Percentiles rank a stretch among this genome's conserved stretches.
These are phyloP conservation scores for Spiromastix sp. DNA, from an alignment of 2,329 filamentous ascomycete genomes.

Conservation along the genomic window DNA sequence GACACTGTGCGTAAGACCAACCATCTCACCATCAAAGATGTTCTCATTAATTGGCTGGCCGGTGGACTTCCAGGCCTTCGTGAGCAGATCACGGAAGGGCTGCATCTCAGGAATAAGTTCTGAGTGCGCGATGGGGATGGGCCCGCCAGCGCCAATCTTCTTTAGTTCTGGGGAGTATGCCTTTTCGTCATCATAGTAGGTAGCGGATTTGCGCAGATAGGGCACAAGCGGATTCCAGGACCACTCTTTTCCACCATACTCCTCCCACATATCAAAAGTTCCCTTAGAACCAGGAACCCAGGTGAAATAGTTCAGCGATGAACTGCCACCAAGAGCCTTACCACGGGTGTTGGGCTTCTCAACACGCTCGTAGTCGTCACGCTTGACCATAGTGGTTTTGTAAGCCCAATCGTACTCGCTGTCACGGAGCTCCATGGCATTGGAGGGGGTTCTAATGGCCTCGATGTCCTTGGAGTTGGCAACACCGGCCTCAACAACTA, in stretches of 20 bases:
- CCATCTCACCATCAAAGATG: constrained; percentile 28
- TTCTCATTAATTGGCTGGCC: constrained; percentile 45
- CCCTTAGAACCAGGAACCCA: constrained; percentile 50
- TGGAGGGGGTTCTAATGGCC: constrained; percentile 44
- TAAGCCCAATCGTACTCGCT: constrained; percentile 51
- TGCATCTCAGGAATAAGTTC: constrained; percentile 43
- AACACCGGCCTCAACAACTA: constrained; percentile 28
- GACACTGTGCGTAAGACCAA: constrained; percentile 37
- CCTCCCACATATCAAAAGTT: constrained; percentile 45
- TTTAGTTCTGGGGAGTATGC: constrained; percentile 36
- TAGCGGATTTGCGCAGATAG: constrained; percentile 48
- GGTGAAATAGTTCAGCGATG: constrained; percentile 52
- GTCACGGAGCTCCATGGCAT: constrained; percentile 43
- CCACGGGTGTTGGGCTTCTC: constrained; percentile 55
- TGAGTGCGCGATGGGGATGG: constrained; percentile 45
- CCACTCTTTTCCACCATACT: constrained; percentile 42
- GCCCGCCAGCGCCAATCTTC: constrained; percentile 44
- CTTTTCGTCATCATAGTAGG: constrained; percentile 46
- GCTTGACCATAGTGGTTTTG: constrained; percentile 53
- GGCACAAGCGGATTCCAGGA: constrained; percentile 42
- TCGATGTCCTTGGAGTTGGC: constrained; percentile 40
- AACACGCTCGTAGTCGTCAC: constrained; percentile 51
- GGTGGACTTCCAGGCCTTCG: constrained; percentile 41
- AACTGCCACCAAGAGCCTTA: constrained; percentile 49
- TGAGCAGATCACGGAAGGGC: constrained; percentile 32